Evolutionary conservation across 371 early-diverging fungal genomes (phyloP).

Genomic region (Lichtheimia ramosa): DNA sequence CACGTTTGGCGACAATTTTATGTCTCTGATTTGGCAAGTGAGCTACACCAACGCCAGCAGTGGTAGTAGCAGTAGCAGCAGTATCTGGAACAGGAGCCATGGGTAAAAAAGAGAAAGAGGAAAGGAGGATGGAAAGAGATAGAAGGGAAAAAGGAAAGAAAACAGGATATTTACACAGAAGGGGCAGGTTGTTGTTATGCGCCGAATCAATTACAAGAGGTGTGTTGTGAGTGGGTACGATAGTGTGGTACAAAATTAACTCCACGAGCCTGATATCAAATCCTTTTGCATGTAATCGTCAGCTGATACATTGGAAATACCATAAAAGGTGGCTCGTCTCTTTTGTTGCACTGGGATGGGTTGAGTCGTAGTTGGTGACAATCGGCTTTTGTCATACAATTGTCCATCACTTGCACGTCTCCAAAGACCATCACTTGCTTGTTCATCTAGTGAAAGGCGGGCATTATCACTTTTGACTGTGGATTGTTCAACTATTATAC

Average conservation of each 20-base stretch:
- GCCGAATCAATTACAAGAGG: not conserved
- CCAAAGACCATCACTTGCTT: too few species aligned
- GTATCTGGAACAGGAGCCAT: constrained; percentile 1
- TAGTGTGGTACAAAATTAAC: constrained; percentile 9
- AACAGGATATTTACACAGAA: constrained; percentile 16
- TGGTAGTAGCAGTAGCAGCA: constrained; percentile 18
- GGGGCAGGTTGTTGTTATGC: constrained; percentile 33
- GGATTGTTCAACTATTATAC: too few species aligned
- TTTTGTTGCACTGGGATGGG: constrained; percentile 8
- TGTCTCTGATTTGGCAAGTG: constrained; percentile 97
- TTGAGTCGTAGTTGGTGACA: not conserved
- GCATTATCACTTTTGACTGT: too few species aligned
- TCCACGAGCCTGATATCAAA: constrained; percentile 26
- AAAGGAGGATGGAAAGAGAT: constrained; percentile 1
- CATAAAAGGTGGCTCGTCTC: constrained; percentile 11
- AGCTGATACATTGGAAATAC: constrained; percentile 26
- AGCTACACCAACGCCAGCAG: constrained; percentile 88
- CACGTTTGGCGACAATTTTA: constrained; percentile 90
- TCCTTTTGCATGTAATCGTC: constrained; percentile 44
- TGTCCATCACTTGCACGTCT: too few species aligned
- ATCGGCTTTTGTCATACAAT: too few species aligned
- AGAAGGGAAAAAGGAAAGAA: not conserved
- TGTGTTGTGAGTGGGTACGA: not conserved
- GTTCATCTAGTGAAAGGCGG: too few species aligned
- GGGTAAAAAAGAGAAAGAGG: constrained; percentile 8